Evolutionary conservation across 768 basidiomycete genomes (phyloP).

Genomic region (Lanmaoa pseudosensibilis): DNA sequence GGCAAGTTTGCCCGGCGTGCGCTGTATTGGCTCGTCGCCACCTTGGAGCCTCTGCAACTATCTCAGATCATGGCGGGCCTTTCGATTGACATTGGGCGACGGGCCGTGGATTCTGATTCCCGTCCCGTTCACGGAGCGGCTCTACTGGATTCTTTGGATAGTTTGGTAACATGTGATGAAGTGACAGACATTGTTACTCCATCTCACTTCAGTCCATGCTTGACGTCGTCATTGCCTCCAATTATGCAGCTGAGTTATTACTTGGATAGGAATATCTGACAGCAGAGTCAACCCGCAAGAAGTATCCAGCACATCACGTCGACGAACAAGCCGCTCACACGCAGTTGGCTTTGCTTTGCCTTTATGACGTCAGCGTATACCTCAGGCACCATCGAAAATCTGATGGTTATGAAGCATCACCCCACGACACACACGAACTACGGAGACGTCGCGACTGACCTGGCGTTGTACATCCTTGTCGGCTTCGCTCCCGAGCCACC

Average conservation of each 20-base stretch:
- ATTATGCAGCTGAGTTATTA: neutral
- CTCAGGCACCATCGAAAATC: neutral
- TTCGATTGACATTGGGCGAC: neutral
- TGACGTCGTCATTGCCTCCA: neutral
- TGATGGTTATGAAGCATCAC: neutral
- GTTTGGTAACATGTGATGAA: slow-evolving; percentile 3
- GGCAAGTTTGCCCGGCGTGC: neutral
- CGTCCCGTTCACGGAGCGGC: neutral
- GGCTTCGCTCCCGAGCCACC: neutral
- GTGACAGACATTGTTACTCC: slow-evolving; percentile 1
- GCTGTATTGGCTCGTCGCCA: slow-evolving; percentile 3
- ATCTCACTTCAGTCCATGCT: slow-evolving; percentile 11
- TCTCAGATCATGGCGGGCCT: slow-evolving; percentile 1
- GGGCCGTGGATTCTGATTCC: no score
- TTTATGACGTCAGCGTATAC: neutral
- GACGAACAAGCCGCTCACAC: neutral
- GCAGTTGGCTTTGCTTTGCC: slow-evolving; percentile 2
- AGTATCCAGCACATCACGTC: neutral
- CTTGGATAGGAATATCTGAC: slow-evolving; percentile 7
- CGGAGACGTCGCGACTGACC: neutral
- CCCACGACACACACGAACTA: neutral
- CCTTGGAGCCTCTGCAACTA: neutral
- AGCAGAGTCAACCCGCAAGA: neutral
- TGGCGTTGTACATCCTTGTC: neutral
- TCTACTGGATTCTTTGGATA: slow-evolving; percentile 1